Base-by-base conservation (phyloP, 1,139 yeast species). In the Kodamaea fungicola region DNA sequence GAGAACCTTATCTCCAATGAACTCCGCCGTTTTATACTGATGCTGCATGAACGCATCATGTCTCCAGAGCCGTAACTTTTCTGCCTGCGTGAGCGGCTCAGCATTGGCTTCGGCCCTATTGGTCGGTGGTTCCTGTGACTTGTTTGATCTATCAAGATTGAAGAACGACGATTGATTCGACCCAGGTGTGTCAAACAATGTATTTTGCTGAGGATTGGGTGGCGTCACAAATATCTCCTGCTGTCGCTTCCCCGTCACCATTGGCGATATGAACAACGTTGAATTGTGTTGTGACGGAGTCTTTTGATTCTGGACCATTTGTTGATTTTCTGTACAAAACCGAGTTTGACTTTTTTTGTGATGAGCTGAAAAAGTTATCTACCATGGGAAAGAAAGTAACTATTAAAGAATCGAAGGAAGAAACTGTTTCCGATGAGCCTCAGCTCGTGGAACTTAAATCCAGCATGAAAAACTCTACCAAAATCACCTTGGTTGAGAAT, bases 41-140 rank as follows among this genome's bases (percentile, higher is more conserved):
- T 90, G 97, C 52, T 90, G 96, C 82, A 85, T 82, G 41, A 85
- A 62, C 0, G 98, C 96, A 56, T 89, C 96, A 45, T 89, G 96
- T 37, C 98, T 69, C 98, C 98, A 92, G 28, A 87, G 66, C 32
- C 98, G 65, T 31, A 92, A 71, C 50, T 84, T 80, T 46, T 90
- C 97, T 0, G 94, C 94, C 40, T 87, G 95, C 0, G 95, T 77
- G 32, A 83, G 58, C 3, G 83, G 83, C 42, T 64, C 67, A 24
- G 30, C 30, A 1, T 34, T 39, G 3, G 35, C 33, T 2, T 40
- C 32, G 26, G 39, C 28, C 12, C 44, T 30, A 12, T 34, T 34
- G n/a, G 39, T 37, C 28, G 49, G 42, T 38, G 32, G 51, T 35
- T 45, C 50, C 42, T 39, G 49, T 16, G 46, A 46, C 31, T 49